Base-by-base conservation (phyloP, 306 rosid genomes). In the Malus orientalis region DNA sequence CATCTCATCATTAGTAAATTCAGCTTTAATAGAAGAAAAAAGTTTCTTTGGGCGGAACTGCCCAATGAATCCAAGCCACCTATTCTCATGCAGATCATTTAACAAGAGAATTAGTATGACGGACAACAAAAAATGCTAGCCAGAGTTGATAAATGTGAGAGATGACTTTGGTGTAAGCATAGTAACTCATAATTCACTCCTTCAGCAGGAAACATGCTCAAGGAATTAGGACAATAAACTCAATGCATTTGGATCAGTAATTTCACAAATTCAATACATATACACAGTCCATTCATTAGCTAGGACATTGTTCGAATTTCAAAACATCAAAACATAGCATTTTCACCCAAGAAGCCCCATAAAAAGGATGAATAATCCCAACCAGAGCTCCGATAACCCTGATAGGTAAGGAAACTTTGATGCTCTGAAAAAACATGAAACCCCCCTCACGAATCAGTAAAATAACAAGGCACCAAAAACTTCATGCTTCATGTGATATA, bases 41-140 rank as follows among this genome's bases (percentile, higher is more conserved):
- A 91, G 79, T 75, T 94, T 94, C 96, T 88, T 87, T 0, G 97
- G 98, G 78, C 92, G 91, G 71, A 94, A 81, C 85, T 89, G 96
- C 23, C 97, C 97, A 25, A 87, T 75, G 76, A 89, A 29, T 68
- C 93, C 94, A 87, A 89, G 81, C 98, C 91, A 91, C 98, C 98
- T 94, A 84, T 29, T 80, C 25, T 9, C 32, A 67, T 76, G 76
- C 25, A 47, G 58, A 81, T 70, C 63, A 62, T 63, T 45, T 64
- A 51, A 75, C 53, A 38, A 18, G 22, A 32, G 22, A 11, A 84
- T 70, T 54, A 80, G 74, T 76, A 65, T 22, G 27, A 61, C 44
- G 45, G 67, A 76, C 15, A 71, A 63, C 30, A 70, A 68, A 18
- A 27, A 74, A 30, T 18, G 44, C 44, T 74, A 45, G 32, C 23